Evolutionary conservation across 805 yeast genomes (phyloP), one percentile per base, ranked within the genome.

Genomic region (Diddensiella caesifluorescens): DNA sequence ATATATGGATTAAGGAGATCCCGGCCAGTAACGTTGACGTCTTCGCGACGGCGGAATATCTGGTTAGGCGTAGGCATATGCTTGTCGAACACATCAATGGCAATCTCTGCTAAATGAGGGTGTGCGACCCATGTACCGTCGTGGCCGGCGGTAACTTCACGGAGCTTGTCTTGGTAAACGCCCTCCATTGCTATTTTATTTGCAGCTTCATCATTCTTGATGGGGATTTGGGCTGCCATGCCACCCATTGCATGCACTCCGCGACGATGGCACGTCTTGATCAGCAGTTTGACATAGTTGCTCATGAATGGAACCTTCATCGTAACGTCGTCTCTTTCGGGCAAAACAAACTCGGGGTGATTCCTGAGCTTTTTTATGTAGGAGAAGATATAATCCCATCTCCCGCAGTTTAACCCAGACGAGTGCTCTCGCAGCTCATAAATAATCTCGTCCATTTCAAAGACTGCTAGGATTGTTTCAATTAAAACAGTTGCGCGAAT

Each of bases 101-200:
- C 84, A 52, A 78, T 74, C 19, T 72, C 70, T 21, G 80, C 86
- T 57, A 79, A 71, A 25, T 79, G 82, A 15, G 86, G 86, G 63
- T 79, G 86, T 34, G 86, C 86, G 51, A 79, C 82, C 86, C 86
- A 79, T 54, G 84, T 78, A 25, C 85, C 83, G 62, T 80, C 86
- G 61, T 81, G 82, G 34, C 86, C 86, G 31, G 80, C 79, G 37
- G 63, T 55, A 33, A 70, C 86, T 63, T 79, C 86, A 45, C 85
- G 70, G 55, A 76, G 69, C 69, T 79, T 79, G 65, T 79, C 86
- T 57, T 69, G 73, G 53, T 75, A 73, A 43, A 79, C 86, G 49
- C 78, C 79, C 53, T 75, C 80, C 78, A 80, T 73, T 39, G 84
- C 84, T 39, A 66, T 66, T 60, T 66, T 68, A 68, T 79, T 79